A percentile compares a stretch with the other conserved stretches of the same genome.
These are phyloP conservation scores for Discostella stelligeroides DNA, from an alignment of 108 stramenopile genomes.

Conservation along the genomic window DNA sequence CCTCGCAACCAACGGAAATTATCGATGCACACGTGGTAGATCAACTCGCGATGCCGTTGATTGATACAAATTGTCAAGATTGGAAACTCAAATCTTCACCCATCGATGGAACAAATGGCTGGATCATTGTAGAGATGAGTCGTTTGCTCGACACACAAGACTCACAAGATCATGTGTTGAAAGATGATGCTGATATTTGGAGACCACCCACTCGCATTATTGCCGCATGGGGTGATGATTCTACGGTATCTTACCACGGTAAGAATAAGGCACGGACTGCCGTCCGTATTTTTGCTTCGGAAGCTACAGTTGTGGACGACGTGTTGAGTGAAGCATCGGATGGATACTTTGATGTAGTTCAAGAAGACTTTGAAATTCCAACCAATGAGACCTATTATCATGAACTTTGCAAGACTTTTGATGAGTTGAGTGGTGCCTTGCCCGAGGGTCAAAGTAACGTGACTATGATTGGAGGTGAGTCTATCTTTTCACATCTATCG, in stretches of 20 bases:
- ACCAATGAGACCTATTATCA: slow-evolving; percentile 49
- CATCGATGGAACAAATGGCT: slow-evolving; percentile 31
- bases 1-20: slow-evolving; percentile 26
- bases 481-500: neutral
- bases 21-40: slow-evolving; percentile 55
- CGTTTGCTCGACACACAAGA: slow-evolving; percentile 58
- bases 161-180: slow-evolving; percentile 50
- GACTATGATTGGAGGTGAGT: slow-evolving; percentile 11
- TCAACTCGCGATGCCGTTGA: slow-evolving; percentile 5
- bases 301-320: slow-evolving; percentile 18
- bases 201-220: slow-evolving; percentile 48
- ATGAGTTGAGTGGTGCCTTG: slow-evolving; percentile 45
- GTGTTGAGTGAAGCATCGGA: slow-evolving; percentile 27
- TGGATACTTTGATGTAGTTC: slow-evolving; percentile 44
- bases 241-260: slow-evolving; percentile 49
- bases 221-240: slow-evolving; percentile 68
- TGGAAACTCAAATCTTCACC: slow-evolving; percentile 34
- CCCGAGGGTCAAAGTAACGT: slow-evolving; percentile 18
- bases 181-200: slow-evolving; percentile 28
- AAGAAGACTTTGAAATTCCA: slow-evolving; percentile 35
- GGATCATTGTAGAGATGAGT: slow-evolving; percentile 58
- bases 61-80: slow-evolving; percentile 56
- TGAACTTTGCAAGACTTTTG: slow-evolving; percentile 44
- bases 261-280: slow-evolving; percentile 25
- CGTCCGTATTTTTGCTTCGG: slow-evolving; percentile 48